Conservation (phyloP, 2,329 filamentous ascomycete genomes). For the Karstenula rhodostoma region DNA sequence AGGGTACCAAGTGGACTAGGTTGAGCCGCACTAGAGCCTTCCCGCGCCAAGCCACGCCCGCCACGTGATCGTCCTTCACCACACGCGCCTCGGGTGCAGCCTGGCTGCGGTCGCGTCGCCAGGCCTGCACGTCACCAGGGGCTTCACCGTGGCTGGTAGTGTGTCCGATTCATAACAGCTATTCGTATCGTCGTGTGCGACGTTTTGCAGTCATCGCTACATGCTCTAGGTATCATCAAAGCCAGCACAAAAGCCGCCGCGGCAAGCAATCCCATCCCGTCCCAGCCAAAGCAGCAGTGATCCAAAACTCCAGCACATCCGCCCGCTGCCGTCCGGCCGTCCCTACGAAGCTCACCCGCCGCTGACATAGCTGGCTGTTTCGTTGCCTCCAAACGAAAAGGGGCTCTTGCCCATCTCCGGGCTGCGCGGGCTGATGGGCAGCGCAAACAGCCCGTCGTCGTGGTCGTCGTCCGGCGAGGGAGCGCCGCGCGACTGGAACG, state of each 20-base stretch:
- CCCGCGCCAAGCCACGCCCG: too few species aligned
- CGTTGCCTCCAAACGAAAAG: constrained; percentile 66
- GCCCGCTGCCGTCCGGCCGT: background rate
- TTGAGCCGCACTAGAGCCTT: too few species aligned
- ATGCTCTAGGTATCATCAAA: constrained; percentile 37
- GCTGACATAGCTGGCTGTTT: constrained; percentile 44
- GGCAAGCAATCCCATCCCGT: constrained; percentile 11
- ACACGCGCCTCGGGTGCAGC: background rate
- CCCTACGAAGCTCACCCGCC: constrained; percentile 39
- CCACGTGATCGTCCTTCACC: background rate
- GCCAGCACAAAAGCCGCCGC: constrained; percentile 18
- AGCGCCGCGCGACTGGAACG: constrained; percentile 41
- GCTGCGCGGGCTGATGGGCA: constrained; percentile 85
- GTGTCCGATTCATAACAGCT: background rate
- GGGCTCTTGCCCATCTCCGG: constrained; percentile 87
- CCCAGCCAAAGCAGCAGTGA: constrained; percentile 11
- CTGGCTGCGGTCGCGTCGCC: background rate
- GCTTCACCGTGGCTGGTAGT: background rate
- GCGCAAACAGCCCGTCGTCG: constrained; percentile 85
- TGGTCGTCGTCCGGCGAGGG: constrained; percentile 59
- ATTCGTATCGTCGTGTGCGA: background rate
- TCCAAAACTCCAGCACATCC: constrained; percentile 24
- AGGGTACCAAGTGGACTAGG: too few species aligned
- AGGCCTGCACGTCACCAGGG: background rate
- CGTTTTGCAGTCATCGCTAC: constrained; percentile 22